Conservation (phyloP, 2,329 filamentous ascomycete genomes). For the Xylaria hypoxylon region DNA sequence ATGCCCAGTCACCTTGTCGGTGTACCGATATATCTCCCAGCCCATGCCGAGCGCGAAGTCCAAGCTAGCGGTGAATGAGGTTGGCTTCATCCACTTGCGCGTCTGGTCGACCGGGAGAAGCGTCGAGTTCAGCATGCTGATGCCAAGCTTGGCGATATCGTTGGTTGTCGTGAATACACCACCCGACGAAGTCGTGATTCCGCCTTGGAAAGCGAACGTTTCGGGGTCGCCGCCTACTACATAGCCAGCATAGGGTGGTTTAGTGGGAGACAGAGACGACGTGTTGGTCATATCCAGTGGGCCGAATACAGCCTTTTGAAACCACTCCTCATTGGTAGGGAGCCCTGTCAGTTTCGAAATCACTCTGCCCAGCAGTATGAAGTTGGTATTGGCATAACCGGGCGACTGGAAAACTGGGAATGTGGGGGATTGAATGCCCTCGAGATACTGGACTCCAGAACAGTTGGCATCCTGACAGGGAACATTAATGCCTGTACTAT, state of each 20-base stretch:
- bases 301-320: slow-evolving; percentile 40
- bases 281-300: slow-evolving; percentile 42
- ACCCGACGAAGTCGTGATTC: slow-evolving; percentile 44
- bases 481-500: slow-evolving; percentile 30
- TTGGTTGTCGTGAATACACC: slow-evolving; percentile 52
- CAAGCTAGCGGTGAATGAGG: slow-evolving; percentile 52
- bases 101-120: slow-evolving; percentile 52
- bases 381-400: slow-evolving; percentile 46
- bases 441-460: slow-evolving; percentile 41
- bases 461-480: slow-evolving; percentile 35
- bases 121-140: slow-evolving; percentile 53
- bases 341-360: slow-evolving; percentile 40
- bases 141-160: slow-evolving; percentile 54
- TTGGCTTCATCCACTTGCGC: slow-evolving; percentile 56
- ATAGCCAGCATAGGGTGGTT: slow-evolving; percentile 34
- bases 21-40: slow-evolving; percentile 55
- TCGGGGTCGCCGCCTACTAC: slow-evolving; percentile 36
- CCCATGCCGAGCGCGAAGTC: slow-evolving; percentile 52
- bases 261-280: slow-evolving; percentile 39
- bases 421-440: slow-evolving; percentile 45
- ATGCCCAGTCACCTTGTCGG: slow-evolving; percentile 38
- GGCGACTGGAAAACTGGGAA: slow-evolving; percentile 43
- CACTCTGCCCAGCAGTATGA: slow-evolving; percentile 44
- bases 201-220: slow-evolving; percentile 35
- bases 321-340: slow-evolving; percentile 38